Percentiles rank a stretch among this genome's conserved stretches.
These are phyloP conservation scores for Ceratobasidium sp. DNA, from an alignment of 1,284 basidiomycete species.

Conservation along the genomic window DNA sequence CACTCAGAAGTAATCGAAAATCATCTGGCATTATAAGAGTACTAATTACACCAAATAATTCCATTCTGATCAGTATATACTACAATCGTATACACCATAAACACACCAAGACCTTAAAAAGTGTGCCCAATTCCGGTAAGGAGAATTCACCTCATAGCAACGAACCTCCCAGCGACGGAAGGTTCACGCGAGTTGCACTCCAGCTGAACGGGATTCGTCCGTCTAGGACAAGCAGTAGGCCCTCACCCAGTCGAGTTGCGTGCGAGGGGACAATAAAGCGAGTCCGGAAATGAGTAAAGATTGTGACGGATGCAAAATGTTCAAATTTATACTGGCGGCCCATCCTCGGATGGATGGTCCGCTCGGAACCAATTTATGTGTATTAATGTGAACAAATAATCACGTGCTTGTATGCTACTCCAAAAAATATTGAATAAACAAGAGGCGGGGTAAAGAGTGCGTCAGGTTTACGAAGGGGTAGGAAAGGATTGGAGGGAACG, in stretches of 20 bases:
- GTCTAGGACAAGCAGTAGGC: conserved; percentile 67
- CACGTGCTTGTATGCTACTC: conserved; percentile 8
- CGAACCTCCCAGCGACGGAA: conserved; percentile 57
- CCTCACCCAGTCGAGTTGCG: conserved; percentile 59
- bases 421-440: background rate
- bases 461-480: background rate
- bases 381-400: background rate
- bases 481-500: background rate
- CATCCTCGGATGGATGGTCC: conserved; percentile 4
- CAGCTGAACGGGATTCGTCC: conserved; percentile 60
- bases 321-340: conserved; percentile 8
- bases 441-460: background rate
- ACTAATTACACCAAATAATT: no score
- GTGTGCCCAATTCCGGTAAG: conserved; percentile 63
- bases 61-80: no score
- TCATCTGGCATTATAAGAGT: no score
- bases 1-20: no score
- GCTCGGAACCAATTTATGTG: conserved; percentile 14
- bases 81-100: no score
- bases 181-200: conserved; percentile 57
- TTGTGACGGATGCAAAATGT: background rate
- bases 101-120: background rate
- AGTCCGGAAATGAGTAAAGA: conserved; percentile 63
- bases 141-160: conserved; percentile 63
- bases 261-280: conserved; percentile 68